Evolutionary conservation across 2,329 filamentous ascomycete genomes (phyloP).

Genomic region (Colletotrichum sp.): DNA sequence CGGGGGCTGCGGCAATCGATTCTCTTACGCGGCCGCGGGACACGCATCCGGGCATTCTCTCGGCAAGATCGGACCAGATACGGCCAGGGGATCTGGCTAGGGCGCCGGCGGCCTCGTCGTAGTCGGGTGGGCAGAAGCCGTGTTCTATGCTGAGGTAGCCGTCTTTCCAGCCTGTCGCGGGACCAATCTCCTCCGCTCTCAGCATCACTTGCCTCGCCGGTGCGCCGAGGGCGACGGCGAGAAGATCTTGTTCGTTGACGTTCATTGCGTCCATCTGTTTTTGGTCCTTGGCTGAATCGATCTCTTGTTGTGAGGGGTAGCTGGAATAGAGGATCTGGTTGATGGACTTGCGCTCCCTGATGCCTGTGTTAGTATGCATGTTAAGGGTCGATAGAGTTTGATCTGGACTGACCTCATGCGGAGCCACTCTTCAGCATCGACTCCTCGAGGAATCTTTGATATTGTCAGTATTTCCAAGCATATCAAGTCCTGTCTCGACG

Average conservation of each 20-base stretch:
- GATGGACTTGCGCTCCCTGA: constrained; percentile 49
- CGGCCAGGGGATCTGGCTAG: constrained; percentile 52
- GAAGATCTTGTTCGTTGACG: constrained; percentile 50
- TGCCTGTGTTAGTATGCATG: neutral
- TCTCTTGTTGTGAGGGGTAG: constrained; percentile 43
- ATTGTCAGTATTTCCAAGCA: neutral
- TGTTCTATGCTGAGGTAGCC: constrained; percentile 56
- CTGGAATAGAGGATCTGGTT: constrained; percentile 52
- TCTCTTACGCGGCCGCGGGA: constrained; percentile 54
- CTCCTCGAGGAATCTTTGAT: constrained; percentile 46
- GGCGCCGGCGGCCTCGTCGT: constrained; percentile 52
- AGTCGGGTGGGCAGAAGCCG: constrained; percentile 56
- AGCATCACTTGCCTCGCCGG: constrained; percentile 59
- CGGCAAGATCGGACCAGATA: constrained; percentile 58
- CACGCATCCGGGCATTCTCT: constrained; percentile 57
- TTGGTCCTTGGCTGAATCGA: constrained; percentile 41
- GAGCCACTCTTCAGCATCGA: constrained; percentile 51
- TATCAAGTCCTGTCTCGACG: neutral
- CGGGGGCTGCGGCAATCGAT: constrained; percentile 49
- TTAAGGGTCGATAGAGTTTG: neutral
- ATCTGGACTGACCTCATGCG: constrained; percentile 37
- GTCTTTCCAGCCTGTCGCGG: constrained; percentile 56
- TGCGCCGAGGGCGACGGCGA: constrained; percentile 57
- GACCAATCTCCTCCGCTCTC: constrained; percentile 55
- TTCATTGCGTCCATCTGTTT: constrained; percentile 50